These are phyloP conservation scores for Rhododendron vialii DNA, from an alignment of 148 eudicot species.

Conservation along the genomic window DNA sequence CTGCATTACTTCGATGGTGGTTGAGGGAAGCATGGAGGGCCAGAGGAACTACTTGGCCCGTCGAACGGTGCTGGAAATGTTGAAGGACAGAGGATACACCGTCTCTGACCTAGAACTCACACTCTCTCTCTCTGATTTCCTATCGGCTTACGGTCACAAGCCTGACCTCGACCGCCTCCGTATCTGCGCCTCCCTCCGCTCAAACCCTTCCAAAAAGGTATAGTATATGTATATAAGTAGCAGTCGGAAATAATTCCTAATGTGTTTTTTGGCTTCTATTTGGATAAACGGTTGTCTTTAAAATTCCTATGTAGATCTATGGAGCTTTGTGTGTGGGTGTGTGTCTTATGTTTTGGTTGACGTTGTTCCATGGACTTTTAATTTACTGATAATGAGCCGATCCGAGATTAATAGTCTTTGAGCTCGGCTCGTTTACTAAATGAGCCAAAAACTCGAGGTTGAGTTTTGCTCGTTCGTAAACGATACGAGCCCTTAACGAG, in stretches of 20 bases:
- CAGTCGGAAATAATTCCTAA: neutral
- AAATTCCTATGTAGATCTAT: neutral
- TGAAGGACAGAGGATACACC: conserved; percentile 24
- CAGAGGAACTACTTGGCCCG: conserved; percentile 22
- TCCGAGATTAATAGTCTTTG: no score
- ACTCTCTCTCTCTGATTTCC: conserved; percentile 21
- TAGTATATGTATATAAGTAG: no score
- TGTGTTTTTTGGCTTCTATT: neutral
- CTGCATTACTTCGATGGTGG: conserved; percentile 16
- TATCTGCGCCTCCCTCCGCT: conserved; percentile 6
- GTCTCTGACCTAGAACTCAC: conserved; percentile 15
- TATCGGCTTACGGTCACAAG: conserved; percentile 13
- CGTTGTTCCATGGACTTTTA: neutral
- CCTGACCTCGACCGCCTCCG: conserved; percentile 24
- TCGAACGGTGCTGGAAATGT: conserved; percentile 26
- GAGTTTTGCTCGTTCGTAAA: no score
- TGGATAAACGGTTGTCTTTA: neutral
- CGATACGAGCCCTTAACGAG: no score
- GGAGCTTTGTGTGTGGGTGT: neutral
- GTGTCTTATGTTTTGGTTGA: no score
- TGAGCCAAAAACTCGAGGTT: no score
- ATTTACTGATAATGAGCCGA: neutral
- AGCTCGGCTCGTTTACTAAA: no score
- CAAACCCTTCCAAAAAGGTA: conserved; percentile 21
- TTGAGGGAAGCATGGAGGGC: conserved; percentile 17